Base-by-base conservation (phyloP, 225 moss, liverwort and hornwort genomes). In the Bryum argenteum region DNA sequence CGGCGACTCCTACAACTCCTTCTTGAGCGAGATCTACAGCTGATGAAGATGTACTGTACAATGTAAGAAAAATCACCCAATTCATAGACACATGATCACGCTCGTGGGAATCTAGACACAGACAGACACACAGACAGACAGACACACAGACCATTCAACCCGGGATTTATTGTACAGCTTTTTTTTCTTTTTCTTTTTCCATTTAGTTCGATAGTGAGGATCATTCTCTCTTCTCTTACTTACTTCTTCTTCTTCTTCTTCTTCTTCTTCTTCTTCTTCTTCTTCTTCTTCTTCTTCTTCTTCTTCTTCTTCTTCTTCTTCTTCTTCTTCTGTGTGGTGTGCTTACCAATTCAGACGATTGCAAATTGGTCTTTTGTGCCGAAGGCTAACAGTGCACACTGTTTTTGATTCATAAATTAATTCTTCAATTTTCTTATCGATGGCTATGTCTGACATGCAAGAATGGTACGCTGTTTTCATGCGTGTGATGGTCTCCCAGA, bases 121-220 rank as follows among this genome's bases (percentile, higher is more conserved):
- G n/a, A n/a, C n/a, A n/a, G n/a, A n/a, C n/a, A n/a, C n/a, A n/a
- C n/a, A n/a, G n/a, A n/a, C n/a, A n/a, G n/a, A n/a, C n/a, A n/a
- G n/a, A n/a, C n/a, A n/a, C n/a, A n/a, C n/a, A n/a, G n/a, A n/a
- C n/a, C 37, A 66, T 52, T 50, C 22, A 66, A 65, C 71, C 57
- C 47, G 61, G 75, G 82, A 83, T 83, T 83, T 83, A 22, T 78
- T 86, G 86, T 86, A 86, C 83, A 86, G 80, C 72, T 72, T 72
- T 74, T 63, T 57, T n/a, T n/a, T n/a, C n/a, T n/a, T n/a, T n/a
- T n/a, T n/a, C n/a, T n/a, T n/a, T n/a, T n/a, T n/a, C n/a, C n/a
- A 28, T 66, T 53, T 81, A 73, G 77, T 63, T 65, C 44, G 53
- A 48, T 64, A 71, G 79, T 69, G 72, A 67, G 73, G 67, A 43